Percentiles rank a stretch among this genome's conserved stretches.
These are phyloP conservation scores for Cruciata laevipes DNA, from an alignment of 257 asterid genomes.

Conservation along the genomic window DNA sequence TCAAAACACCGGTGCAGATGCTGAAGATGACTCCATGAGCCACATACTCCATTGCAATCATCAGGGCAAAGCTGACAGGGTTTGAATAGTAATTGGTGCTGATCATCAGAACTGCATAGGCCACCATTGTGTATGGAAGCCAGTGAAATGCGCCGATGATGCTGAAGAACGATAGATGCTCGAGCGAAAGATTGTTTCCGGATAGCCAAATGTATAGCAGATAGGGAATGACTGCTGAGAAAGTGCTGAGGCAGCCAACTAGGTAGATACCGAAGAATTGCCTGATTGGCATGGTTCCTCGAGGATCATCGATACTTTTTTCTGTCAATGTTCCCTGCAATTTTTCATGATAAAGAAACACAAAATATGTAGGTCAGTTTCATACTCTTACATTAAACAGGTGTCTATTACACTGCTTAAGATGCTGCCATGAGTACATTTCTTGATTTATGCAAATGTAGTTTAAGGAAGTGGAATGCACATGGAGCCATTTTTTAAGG, in stretches of 20 bases:
- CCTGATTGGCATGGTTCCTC: conserved; percentile 14
- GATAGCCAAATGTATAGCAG: conserved; percentile 34
- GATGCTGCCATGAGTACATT: no score
- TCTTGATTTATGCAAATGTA: no score
- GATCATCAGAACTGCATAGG: conserved; percentile 29
- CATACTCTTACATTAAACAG: not conserved
- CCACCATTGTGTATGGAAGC: conserved; percentile 48
- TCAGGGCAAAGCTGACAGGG: conserved; percentile 30
- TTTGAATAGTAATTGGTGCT: conserved; percentile 22
- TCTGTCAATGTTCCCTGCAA: conserved; percentile 28
- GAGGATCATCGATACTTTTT: conserved; percentile 13
- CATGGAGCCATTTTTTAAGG: no score
- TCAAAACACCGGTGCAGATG: conserved; percentile 32
- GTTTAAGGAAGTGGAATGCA: no score
- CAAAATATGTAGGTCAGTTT: not conserved
- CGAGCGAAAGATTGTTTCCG: conserved; percentile 27
- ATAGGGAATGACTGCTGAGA: conserved; percentile 47
- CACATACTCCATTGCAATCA: conserved; percentile 39
- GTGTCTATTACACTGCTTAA: not conserved
- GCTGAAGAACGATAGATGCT: conserved; percentile 37
- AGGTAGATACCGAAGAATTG: conserved; percentile 46
- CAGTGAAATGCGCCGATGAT: conserved; percentile 54
- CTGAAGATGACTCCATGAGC: conserved; percentile 42
- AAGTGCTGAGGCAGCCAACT: conserved; percentile 49
- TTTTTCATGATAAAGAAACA: conserved; percentile 9